These are phyloP conservation scores for Vishniacozyma victoriae DNA, from an alignment of 768 basidiomycete genomes.

Conservation along the genomic window DNA sequence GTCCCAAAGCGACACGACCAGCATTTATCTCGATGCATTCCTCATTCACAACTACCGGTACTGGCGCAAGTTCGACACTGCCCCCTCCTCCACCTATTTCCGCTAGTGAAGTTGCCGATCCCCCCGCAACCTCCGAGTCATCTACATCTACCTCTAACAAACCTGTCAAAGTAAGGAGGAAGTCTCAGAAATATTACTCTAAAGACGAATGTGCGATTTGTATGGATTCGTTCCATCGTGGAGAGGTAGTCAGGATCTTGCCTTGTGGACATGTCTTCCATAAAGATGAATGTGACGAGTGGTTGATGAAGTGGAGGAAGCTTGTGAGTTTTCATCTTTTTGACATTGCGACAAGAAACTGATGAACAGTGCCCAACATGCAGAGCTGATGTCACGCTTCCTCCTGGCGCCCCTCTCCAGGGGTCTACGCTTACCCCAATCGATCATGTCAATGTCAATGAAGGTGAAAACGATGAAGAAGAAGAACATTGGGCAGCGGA, in stretches of 20 bases:
- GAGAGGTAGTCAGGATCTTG: constrained; percentile 82
- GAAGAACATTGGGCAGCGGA: no score
- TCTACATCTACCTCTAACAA: not conserved
- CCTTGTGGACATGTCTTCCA: constrained; percentile 97
- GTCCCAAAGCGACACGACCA: not conserved
- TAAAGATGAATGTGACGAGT: constrained; percentile 79
- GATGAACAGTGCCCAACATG: constrained; percentile 74
- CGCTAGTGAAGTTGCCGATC: constrained; percentile 13
- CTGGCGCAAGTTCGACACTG: not conserved
- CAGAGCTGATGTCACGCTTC: constrained; percentile 77
- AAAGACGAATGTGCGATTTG: constrained; percentile 92
- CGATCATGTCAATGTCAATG: not conserved
- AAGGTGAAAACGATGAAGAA: not conserved
- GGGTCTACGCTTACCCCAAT: constrained; percentile 26
- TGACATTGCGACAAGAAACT: constrained; percentile 1
- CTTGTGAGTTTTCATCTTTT: constrained; percentile 55
- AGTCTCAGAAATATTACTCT: constrained; percentile 58
- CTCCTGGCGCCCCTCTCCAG: constrained; percentile 14
- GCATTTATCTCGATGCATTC: not conserved
- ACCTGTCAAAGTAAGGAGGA: not conserved
- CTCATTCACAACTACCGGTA: not conserved
- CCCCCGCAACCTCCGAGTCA: constrained; percentile 4
- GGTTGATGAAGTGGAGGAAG: constrained; percentile 89
- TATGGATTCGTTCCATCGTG: constrained; percentile 73
- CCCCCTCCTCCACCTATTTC: constrained; percentile 25